Base-by-base conservation (phyloP, 139 green algal genomes). In the Coccomyxa sp. region DNA sequence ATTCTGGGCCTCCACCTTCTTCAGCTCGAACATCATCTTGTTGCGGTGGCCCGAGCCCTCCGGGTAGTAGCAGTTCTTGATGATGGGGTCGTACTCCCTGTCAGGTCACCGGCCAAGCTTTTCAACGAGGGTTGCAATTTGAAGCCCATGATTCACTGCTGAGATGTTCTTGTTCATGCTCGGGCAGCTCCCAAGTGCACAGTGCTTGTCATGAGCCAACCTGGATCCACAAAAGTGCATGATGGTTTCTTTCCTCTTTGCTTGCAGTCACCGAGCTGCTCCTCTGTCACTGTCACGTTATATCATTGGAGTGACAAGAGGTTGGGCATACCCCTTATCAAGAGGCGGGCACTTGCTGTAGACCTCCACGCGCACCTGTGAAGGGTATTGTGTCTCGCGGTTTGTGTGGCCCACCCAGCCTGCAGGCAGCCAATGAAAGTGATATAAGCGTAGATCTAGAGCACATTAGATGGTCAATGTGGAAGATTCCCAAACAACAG, bases 261-360 rank as follows among this genome's bases (percentile, higher is more conserved):
- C 38, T 51, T 51, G 38, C 38, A 51, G 7, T 51, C 3, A 51
- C 38, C 7, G 38, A 51, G 38, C 38, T 51, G 38, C 38, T 51
- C 38, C 38, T 51, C 38, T 51, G 7, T 51, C 38, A 51, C 38
- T 51, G 38, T 51, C 38, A 51, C 38, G 7, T 51, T 11, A 51
- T 51, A 51, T 51, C 38, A 51, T 51, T 51, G 38, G 38, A 51
- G 38, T 51, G 38, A 51, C 63, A 71, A 71, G 63, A 21, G 63
- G 63, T 51, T 21, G 63, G 10, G 63, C 81, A 16, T 28, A 84
- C 84, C 57, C 63, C 63, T 89, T 74, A 7, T 28, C 13, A 45
- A 90, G 27, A 23, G 88, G 76, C 0, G 82, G 82, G 79, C 86
- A 91, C 28, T 85, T 28, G 58, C 82, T 82, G 74, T 86, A 88